Evolutionary conservation across 2,329 filamentous ascomycete species (phyloP), one percentile per base, ranked within the genome.

Genomic region (Colletotrichum melonis): DNA sequence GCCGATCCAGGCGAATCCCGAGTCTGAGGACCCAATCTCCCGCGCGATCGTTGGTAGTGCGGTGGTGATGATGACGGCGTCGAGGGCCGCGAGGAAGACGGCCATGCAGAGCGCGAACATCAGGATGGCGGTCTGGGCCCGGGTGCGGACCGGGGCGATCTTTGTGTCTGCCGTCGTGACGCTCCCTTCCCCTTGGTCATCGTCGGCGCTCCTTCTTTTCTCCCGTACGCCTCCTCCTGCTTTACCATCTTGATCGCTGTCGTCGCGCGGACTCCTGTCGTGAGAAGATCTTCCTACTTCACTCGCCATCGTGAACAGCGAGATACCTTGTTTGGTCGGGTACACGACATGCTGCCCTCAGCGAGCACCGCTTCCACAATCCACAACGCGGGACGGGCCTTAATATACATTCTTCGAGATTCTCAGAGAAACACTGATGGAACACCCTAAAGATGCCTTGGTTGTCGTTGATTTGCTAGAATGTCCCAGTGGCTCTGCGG

Each of bases 1-100:
- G 16, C 93, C 93, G 74, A 96, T 92, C 94, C 93, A 95, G 64
- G 92, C 89, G 82, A 95, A 95, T 28, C 93, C 93, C 19, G 89
- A 85, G 3, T 90, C 90, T 6, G 92, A 93, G 58, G 88, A 79
- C 57, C 90, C 79, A 74, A 95, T 89, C 73, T 93, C 86, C 42
- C 82, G 82, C 5, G 89, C 87, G 75, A 94, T 93, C 16, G 90
- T 91, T 0, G 92, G 92, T 5, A 93, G 86, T 6, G 92, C 90
- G 0, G 92, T 93, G 12, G 92, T 88, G 76, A 94, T 86, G 78
- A 93, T 92, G 35, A 91, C 92, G 64, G 86, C 83, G 77, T 90
- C 88, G 65, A 90, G 83, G 0, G 88, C 88, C 2, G 88, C 88
- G 42, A 90, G 83, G 79, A 90, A 89, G 22, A 90, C 81, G 1